Evolutionary conservation across 306 rosid genomes (phyloP).

Genomic region (Arachis stenosperma): DNA sequence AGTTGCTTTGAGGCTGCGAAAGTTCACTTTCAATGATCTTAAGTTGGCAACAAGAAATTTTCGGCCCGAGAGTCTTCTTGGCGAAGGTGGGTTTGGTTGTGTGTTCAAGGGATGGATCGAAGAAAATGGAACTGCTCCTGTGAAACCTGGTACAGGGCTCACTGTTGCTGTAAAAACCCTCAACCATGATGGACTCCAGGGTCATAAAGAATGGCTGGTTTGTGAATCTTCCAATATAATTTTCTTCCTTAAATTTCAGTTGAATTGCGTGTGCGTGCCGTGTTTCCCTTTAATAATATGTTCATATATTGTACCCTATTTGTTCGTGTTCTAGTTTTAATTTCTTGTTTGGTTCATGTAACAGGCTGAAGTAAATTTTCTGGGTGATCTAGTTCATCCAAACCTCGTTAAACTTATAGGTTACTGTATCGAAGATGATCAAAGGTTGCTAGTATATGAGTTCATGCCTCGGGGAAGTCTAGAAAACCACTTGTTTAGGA

Average conservation of each 20-base stretch:
- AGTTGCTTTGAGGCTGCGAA: slow-evolving; percentile 80
- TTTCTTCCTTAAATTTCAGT: neutral
- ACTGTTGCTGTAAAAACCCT: slow-evolving; percentile 93
- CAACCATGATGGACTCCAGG: slow-evolving; percentile 92
- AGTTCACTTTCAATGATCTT: slow-evolving; percentile 79
- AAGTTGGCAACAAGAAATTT: slow-evolving; percentile 86
- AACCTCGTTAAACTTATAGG: slow-evolving; percentile 86
- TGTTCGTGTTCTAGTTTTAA: neutral
- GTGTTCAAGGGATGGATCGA: slow-evolving; percentile 95
- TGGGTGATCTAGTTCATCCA: slow-evolving; percentile 81
- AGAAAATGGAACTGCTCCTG: slow-evolving; percentile 95
- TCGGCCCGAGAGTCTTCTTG: slow-evolving; percentile 93
- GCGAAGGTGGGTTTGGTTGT: slow-evolving; percentile 97
- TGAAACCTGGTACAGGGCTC: slow-evolving; percentile 91
- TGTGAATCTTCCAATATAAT: slow-evolving; percentile 42
- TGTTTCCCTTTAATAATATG: neutral
- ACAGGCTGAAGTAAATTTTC: slow-evolving; percentile 87
- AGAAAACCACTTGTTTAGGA: slow-evolving; percentile 91
- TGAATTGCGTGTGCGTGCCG: neutral
- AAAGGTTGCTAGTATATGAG: slow-evolving; percentile 80
- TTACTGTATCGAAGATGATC: slow-evolving; percentile 89
- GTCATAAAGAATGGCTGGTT: slow-evolving; percentile 98
- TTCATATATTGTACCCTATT: neutral
- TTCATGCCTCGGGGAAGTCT: slow-evolving; percentile 95
- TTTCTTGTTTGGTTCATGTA: slow-evolving; percentile 35